phyloP scores from a whole-genome alignment of 2,329 filamentous ascomycete species.

The Hypoxylon sp. region DNA sequence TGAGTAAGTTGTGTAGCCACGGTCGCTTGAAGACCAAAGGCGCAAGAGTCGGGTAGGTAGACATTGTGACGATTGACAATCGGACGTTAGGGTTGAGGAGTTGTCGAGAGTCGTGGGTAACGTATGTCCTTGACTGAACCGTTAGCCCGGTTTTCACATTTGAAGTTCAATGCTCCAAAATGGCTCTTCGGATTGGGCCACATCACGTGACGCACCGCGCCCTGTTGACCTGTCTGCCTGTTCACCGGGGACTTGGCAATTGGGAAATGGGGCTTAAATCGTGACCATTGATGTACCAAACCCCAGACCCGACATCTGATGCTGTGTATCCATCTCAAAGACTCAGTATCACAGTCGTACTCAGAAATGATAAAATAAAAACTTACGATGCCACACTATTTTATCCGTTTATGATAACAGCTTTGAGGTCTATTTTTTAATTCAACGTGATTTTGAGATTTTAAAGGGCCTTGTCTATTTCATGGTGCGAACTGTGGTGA shows the following conservation, averaged over 20 bases:
- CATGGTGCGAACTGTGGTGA: constrained; percentile 4
- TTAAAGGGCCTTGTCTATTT: not conserved
- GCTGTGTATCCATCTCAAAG: constrained; percentile 15
- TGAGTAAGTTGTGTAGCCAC: constrained; percentile 84
- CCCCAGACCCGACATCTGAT: constrained; percentile 29
- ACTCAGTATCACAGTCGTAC: constrained; percentile 25
- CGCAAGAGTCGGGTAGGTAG: constrained; percentile 76
- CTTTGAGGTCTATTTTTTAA: not conserved
- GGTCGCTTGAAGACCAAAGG: constrained; percentile 86
- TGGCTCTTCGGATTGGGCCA: constrained; percentile 34
- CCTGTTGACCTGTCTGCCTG: constrained; percentile 15
- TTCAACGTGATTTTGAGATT: not conserved
- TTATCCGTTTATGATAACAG: not conserved
- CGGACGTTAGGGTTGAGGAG: constrained; percentile 51
- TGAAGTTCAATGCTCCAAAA: constrained; percentile 45
- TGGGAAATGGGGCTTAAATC: constrained; percentile 17
- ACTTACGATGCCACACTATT: not conserved
- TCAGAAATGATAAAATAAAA: constrained; percentile 1
- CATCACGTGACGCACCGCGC: constrained; percentile 36
- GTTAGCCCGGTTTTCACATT: constrained; percentile 32
- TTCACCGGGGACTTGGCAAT: constrained; percentile 11
- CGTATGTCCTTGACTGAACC: constrained; percentile 17
- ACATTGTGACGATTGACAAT: constrained; percentile 36
- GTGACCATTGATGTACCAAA: constrained; percentile 24
- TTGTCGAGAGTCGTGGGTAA: constrained; percentile 32